These are phyloP conservation scores for Terfezia claveryi DNA, from an alignment of 495 filamentous ascomycete genomes.

Conservation along the genomic window DNA sequence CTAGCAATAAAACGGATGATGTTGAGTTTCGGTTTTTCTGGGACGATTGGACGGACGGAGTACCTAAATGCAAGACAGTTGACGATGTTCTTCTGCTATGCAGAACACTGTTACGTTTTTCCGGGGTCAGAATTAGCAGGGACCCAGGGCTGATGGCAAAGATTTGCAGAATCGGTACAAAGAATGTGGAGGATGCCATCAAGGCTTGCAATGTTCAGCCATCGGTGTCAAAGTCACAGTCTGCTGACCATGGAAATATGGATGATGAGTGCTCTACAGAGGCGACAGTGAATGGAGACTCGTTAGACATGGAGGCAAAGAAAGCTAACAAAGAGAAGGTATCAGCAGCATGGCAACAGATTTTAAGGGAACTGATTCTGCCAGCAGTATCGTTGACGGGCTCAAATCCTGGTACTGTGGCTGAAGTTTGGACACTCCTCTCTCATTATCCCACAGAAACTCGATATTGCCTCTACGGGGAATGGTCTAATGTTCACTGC, in stretches of 20 bases:
- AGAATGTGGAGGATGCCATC: slow-evolving; percentile 43
- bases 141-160: slow-evolving; percentile 59
- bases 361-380: slow-evolving; percentile 61
- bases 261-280: not conserved
- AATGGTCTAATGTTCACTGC: slow-evolving; percentile 70
- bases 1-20: slow-evolving; percentile 16
- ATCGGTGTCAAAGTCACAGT: not conserved
- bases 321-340: slow-evolving; percentile 28
- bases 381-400: slow-evolving; percentile 68
- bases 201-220: not conserved
- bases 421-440: slow-evolving; percentile 64
- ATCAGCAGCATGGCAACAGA: slow-evolving; percentile 46
- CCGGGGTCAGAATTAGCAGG: slow-evolving; percentile 70
- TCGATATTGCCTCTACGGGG: slow-evolving; percentile 76
- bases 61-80: slow-evolving; percentile 71
- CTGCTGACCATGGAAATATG: not conserved
- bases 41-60: slow-evolving; percentile 88
- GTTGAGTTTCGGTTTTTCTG: slow-evolving; percentile 68
- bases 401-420: slow-evolving; percentile 58
- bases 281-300: slow-evolving; percentile 24
- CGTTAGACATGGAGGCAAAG: not conserved
- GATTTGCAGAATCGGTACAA: slow-evolving; percentile 55
- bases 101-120: slow-evolving; percentile 58
- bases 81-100: slow-evolving; percentile 82
- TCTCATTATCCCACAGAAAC: slow-evolving; percentile 50